Evolutionary conservation across 306 rosid genomes (phyloP).

Genomic region (Cyclanthera cordifolia): DNA sequence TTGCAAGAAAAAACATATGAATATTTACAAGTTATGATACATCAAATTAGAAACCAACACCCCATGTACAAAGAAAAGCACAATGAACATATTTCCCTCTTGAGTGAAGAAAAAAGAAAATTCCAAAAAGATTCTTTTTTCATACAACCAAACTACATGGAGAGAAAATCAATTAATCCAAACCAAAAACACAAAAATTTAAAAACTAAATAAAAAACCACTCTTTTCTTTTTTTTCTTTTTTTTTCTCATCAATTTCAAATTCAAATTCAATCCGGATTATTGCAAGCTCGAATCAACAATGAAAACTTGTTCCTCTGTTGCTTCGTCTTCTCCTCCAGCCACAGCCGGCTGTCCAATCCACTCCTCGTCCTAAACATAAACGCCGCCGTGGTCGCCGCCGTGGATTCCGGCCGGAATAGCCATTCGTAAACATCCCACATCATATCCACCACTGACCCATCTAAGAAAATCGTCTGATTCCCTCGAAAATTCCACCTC

Average conservation of each 20-base stretch:
- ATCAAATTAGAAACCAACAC: neutral
- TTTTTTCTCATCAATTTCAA: too few relatives aligned
- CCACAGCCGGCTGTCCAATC: slow-evolving; percentile 73
- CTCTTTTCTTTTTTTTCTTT: neutral
- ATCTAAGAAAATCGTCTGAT: slow-evolving; percentile 66
- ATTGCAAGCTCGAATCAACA: slow-evolving; percentile 62
- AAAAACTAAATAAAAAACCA: neutral
- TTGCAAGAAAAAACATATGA: too few relatives aligned
- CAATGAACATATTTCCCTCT: too few relatives aligned
- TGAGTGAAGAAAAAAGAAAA: too few relatives aligned
- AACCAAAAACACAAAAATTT: neutral
- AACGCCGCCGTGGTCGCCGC: slow-evolving; percentile 38
- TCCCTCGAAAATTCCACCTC: slow-evolving; percentile 92
- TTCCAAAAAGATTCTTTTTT: neutral
- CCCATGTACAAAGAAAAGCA: neutral
- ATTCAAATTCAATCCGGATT: slow-evolving; percentile 30
- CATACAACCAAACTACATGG: neutral
- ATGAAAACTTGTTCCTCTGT: slow-evolving; percentile 42
- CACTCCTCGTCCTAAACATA: slow-evolving; percentile 80
- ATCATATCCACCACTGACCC: slow-evolving; percentile 80
- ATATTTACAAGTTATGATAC: neutral
- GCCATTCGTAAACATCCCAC: slow-evolving; percentile 97
- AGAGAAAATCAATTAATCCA: neutral
- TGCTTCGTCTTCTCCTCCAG: slow-evolving; percentile 48
- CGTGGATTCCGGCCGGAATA: slow-evolving; percentile 36